A percentile compares a stretch with the other conserved stretches of the same genome.
phyloP scores from a whole-genome alignment of 371 early-diverging fungal genomes.

The Saksenaea oblongispora region DNA sequence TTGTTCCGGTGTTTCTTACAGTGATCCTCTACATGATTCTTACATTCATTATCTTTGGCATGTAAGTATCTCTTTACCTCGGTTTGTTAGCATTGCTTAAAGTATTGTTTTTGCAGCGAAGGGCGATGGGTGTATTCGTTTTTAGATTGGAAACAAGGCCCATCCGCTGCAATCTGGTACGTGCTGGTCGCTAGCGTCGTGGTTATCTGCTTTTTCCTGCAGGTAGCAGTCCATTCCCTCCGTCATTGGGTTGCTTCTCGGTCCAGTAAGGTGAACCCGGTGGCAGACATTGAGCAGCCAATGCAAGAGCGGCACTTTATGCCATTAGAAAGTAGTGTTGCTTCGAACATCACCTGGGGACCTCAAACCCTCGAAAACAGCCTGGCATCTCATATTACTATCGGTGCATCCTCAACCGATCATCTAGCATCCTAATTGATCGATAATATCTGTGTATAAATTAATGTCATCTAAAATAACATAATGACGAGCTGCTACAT shows the following conservation, averaged over 20 bases:
- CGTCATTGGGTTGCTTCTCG: neutral
- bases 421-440: neutral
- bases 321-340: neutral
- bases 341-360: neutral
- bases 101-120: conserved; percentile 8
- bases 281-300: neutral
- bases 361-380: neutral
- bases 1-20: conserved; percentile 34
- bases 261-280: neutral
- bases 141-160: conserved; percentile 53
- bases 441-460: neutral
- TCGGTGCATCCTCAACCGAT: neutral
- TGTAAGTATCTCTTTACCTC: conserved; percentile 19
- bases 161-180: conserved; percentile 43
- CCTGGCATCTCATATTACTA: neutral
- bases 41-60: conserved; percentile 46
- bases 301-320: neutral
- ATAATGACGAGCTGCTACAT: no score
- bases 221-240: conserved; percentile 8
- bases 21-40: conserved; percentile 53
- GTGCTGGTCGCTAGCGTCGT: conserved; percentile 37
- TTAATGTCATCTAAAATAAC: no score
- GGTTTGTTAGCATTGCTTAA: no score
- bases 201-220: conserved; percentile 41
- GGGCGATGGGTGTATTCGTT: conserved; percentile 56